These are phyloP conservation scores for Plasmodium blacklocki DNA, from an alignment of 169 alveolate genomes.

Conservation along the genomic window DNA sequence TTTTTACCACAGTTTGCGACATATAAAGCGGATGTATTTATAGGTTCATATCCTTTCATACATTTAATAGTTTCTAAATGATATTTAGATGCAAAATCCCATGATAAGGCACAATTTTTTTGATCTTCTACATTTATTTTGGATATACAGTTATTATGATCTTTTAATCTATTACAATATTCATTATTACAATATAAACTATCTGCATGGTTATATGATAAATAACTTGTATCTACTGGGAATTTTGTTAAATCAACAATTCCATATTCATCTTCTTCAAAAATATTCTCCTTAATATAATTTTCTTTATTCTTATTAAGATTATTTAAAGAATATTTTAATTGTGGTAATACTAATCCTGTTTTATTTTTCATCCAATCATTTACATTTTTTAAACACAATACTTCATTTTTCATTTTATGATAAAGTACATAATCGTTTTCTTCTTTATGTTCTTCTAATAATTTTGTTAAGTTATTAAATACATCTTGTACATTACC, in stretches of 20 bases:
- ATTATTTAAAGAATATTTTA: background rate
- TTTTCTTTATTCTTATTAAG: background rate
- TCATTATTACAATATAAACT: slow-evolving; percentile 45
- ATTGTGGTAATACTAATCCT: slow-evolving; percentile 40
- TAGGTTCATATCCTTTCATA: slow-evolving; percentile 14
- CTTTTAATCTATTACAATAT: slow-evolving; percentile 45
- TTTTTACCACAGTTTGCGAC: background rate
- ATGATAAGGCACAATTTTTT: slow-evolving; percentile 66
- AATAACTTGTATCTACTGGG: background rate
- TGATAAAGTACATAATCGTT: background rate
- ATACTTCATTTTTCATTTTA: slow-evolving; percentile 31
- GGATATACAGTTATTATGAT: slow-evolving; percentile 37
- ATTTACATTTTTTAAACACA: slow-evolving; percentile 34
- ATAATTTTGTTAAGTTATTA: slow-evolving; percentile 11
- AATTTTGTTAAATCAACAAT: slow-evolving; percentile 19
- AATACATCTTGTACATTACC: slow-evolving; percentile 30
- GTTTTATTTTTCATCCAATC: slow-evolving; percentile 27
- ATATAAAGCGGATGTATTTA: background rate
- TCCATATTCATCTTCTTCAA: slow-evolving; percentile 24
- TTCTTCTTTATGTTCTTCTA: slow-evolving; percentile 1
- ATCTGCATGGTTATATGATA: slow-evolving; percentile 8
- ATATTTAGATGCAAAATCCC: slow-evolving; percentile 73
- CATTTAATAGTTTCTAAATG: slow-evolving; percentile 71
- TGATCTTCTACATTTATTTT: slow-evolving; percentile 51
- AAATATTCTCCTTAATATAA: background rate